These are phyloP conservation scores for Glycyrrhiza uralensis DNA, from an alignment of 306 rosid genomes.

Conservation along the genomic window DNA sequence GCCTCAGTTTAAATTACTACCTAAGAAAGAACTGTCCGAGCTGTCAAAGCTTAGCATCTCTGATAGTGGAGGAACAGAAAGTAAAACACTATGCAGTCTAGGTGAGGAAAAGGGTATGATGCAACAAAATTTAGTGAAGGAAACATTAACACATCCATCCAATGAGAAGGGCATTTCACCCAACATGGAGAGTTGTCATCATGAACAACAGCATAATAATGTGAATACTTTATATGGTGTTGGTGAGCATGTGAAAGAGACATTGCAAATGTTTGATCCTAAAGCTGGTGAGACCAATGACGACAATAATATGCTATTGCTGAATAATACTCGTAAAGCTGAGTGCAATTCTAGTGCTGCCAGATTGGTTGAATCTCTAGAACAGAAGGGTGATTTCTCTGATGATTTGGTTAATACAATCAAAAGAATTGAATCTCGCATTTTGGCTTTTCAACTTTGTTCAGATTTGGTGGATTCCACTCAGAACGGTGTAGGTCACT, in stretches of 20 bases:
- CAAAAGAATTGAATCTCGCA: constrained; percentile 54
- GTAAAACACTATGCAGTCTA: background rate
- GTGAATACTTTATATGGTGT: constrained; percentile 1
- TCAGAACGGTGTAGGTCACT: constrained; percentile 9
- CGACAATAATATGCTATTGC: constrained; percentile 8
- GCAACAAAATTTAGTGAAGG: constrained; percentile 19
- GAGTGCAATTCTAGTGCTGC: constrained; percentile 22
- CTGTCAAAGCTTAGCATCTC: constrained; percentile 21
- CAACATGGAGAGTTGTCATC: constrained; percentile 7
- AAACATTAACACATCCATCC: background rate
- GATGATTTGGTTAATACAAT: constrained; percentile 46
- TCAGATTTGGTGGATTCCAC: constrained; percentile 16
- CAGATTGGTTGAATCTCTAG: constrained; percentile 19
- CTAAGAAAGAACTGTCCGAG: constrained; percentile 8
- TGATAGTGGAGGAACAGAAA: constrained; percentile 8
- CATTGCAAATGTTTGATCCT: background rate
- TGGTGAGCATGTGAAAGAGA: constrained; percentile 17
- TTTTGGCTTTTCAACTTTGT: constrained; percentile 52
- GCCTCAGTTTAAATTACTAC: background rate
- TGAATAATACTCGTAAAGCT: background rate
- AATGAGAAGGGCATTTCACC: background rate
- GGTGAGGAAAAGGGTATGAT: constrained; percentile 28
- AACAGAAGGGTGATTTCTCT: constrained; percentile 37
- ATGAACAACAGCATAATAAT: constrained; percentile 6
- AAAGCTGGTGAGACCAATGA: constrained; percentile 6